Percentiles rank a stretch among this genome's conserved stretches.
Evolutionary conservation across 2,329 filamentous ascomycete genomes (phyloP).

Genomic region (Blastomyces gilchristii): DNA sequence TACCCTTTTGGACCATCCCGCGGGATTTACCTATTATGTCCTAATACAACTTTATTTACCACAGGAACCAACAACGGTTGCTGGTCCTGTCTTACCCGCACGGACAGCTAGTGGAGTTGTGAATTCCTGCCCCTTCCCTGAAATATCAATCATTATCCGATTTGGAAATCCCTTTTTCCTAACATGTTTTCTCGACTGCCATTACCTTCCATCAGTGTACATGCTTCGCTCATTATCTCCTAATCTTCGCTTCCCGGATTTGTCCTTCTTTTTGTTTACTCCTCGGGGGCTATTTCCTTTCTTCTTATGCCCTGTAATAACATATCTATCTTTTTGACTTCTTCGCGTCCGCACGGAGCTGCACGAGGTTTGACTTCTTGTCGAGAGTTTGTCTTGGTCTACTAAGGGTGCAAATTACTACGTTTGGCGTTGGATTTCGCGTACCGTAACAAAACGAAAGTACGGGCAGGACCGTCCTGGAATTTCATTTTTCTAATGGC

Average conservation of each 20-base stretch:
- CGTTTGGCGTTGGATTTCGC: constrained; percentile 1
- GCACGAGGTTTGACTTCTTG: neutral
- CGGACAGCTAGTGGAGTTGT: neutral
- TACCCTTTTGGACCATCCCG: neutral
- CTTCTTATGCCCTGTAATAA: neutral
- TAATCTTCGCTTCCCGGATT: neutral
- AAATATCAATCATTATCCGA: neutral
- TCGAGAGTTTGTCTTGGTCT: neutral
- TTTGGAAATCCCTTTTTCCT: neutral
- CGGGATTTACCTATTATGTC: neutral
- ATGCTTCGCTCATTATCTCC: neutral
- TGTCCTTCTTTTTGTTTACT: neutral
- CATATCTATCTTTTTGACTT: neutral
- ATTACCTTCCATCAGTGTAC: neutral
- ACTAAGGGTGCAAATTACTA: neutral
- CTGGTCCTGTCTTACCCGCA: neutral
- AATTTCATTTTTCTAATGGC: neutral
- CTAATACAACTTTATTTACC: neutral
- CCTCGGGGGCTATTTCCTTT: neutral
- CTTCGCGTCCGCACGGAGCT: neutral
- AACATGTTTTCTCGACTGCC: neutral
- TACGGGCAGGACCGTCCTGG: neutral
- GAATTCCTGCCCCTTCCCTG: neutral
- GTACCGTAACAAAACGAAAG: neutral
- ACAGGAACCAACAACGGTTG: neutral